Base-by-base conservation (phyloP, 139 green algal species). In the Marvania coccoides region DNA sequence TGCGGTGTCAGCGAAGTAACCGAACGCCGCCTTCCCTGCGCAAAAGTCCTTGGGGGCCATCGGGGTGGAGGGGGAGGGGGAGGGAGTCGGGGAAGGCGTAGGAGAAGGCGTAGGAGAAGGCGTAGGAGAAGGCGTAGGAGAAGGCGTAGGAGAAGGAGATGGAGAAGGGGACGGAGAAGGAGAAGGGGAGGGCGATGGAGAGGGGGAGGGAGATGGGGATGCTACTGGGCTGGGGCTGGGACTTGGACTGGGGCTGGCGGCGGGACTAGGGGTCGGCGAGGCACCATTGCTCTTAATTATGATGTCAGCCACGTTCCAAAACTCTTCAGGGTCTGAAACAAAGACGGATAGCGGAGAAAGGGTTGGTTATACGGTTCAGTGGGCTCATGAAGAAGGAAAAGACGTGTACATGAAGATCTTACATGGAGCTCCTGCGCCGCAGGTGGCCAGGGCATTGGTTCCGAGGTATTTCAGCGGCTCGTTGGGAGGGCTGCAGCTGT, bases 231-330 rank as follows among this genome's bases (percentile, higher is more conserved):
- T 36, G 58, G 4, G 26, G 15, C 58, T 65, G 31, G 30, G n/a
- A n/a, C n/a, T n/a, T 29, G 58, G 39, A 28, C 3, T 36, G 58
- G 4, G 26, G 15, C 58, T 65, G 31, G 30, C 42, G 37, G 34
- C 7, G 6, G 34, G 31, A 61, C 36, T 51, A 58, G 61, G 37
- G 40, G 7, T 23, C 35, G 39, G 61, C 14, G 24, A 36, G 7
- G 23, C 39, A 24, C 5, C 23, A 60, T 42, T 33, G 35, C 26
- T 47, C 48, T 51, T 72, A 47, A 79, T 81, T 8, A 35, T 14
- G 34, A 79, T 67, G 54, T 82, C 75, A 38, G 75, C 75, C 31
- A 69, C 79, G 60, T 82, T 81, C 65, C 72, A 80, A 15, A 79
- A 81, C 61, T 74, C 29, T 23, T 66, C 59, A 47, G 59, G 59